Percentiles rank a stretch among this genome's conserved stretches.
phyloP scores from a whole-genome alignment of 345 rosid genomes.

The Melaleuca quinquenervia region DNA sequence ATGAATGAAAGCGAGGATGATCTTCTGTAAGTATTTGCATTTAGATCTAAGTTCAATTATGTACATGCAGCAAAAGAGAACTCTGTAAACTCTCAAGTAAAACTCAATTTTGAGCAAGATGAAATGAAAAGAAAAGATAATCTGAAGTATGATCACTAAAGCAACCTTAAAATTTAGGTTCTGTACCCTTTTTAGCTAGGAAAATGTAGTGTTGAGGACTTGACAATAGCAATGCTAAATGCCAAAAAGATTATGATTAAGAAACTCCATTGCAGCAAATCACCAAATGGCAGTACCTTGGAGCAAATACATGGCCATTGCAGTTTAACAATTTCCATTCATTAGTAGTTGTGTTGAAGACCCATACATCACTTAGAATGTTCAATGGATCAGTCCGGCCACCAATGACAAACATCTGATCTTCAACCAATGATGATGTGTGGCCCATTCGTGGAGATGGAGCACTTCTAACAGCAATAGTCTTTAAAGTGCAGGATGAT shows the following conservation, averaged over 20 bases:
- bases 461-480: slow-evolving; percentile 21
- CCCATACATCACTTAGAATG: slow-evolving; percentile 74
- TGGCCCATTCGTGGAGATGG: slow-evolving; percentile 87
- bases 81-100: not conserved
- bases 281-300: slow-evolving; percentile 35
- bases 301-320: slow-evolving; percentile 44
- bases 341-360: slow-evolving; percentile 25
- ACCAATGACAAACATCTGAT: slow-evolving; percentile 61
- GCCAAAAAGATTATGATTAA: not conserved
- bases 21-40: not conserved
- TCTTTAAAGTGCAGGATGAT: slow-evolving; percentile 27
- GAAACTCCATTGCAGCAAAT: not conserved
- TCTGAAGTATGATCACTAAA: not conserved
- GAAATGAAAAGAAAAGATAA: not conserved
- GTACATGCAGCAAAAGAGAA: not conserved
- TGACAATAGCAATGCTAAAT: not conserved
- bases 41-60: not conserved
- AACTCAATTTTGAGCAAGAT: not conserved
- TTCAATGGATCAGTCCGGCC: slow-evolving; percentile 76
- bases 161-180: not conserved
- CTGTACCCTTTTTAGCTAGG: not conserved
- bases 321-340: slow-evolving; percentile 55
- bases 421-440: slow-evolving; percentile 59
- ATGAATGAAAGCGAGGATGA: not conserved
- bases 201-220: not conserved